A percentile compares a stretch with the other conserved stretches of the same genome.
Conservation (phyloP, 2,329 filamentous ascomycete species). For the Drechmeria coniospora region DNA sequence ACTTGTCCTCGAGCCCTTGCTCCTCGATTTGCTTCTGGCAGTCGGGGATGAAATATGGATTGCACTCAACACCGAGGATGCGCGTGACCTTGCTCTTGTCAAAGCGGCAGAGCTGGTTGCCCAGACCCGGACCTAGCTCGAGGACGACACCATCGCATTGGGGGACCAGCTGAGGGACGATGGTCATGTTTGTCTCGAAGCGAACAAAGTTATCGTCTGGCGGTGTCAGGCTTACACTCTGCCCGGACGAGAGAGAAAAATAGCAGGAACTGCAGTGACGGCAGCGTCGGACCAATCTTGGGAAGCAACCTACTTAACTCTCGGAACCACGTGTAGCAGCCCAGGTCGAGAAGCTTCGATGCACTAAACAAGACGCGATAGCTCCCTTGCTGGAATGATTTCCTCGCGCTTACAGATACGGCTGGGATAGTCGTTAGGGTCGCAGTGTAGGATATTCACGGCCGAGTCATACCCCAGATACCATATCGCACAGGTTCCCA, state of each 20-base stretch:
- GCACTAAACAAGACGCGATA: background rate
- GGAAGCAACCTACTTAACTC: background rate
- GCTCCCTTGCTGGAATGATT: background rate
- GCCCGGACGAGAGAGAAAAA: too few species aligned
- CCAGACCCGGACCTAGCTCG: conserved; percentile 27
- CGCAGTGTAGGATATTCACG: background rate
- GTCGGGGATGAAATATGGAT: conserved; percentile 14
- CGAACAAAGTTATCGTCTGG: background rate
- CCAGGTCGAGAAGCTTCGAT: background rate
- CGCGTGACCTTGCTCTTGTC: conserved; percentile 14
- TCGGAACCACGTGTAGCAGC: background rate
- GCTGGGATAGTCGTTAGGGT: background rate
- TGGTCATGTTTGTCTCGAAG: background rate
- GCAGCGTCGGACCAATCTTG: too few species aligned
- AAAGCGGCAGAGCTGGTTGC: conserved; percentile 26
- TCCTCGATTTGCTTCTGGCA: conserved; percentile 16
- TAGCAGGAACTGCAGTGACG: too few species aligned
- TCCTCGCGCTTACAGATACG: background rate
- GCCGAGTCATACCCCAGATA: background rate
- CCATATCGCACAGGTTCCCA: background rate
- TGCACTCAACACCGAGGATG: conserved; percentile 26
- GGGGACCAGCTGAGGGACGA: background rate
- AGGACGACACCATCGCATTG: conserved; percentile 19
- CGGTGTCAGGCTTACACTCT: too few species aligned
- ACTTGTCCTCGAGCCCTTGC: conserved; percentile 16